Conservation (phyloP, 2,329 filamentous ascomycete species). For the Blastomyces gilchristii region DNA sequence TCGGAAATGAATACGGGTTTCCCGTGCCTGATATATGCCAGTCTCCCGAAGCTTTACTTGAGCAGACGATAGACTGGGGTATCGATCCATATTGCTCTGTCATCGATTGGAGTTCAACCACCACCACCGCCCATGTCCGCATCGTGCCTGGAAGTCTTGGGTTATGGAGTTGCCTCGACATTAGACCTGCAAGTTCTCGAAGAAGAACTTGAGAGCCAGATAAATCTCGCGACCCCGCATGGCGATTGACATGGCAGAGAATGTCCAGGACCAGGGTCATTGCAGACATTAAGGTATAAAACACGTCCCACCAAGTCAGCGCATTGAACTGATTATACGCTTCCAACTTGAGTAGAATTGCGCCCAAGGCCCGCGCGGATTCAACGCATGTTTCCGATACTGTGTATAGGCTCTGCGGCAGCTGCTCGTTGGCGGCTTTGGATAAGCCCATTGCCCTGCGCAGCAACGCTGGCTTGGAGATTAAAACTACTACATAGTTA, state of each 20-base stretch:
- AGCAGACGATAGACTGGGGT: neutral
- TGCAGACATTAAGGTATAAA: constrained; percentile 1
- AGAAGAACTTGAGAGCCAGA: neutral
- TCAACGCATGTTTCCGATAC: constrained; percentile 4
- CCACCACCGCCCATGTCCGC: neutral
- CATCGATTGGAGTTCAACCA: neutral
- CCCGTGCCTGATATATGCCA: neutral
- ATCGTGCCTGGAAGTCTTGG: neutral
- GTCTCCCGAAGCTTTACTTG: neutral
- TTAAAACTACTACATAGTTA: constrained; percentile 2
- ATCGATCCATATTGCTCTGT: neutral
- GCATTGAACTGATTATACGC: constrained; percentile 1
- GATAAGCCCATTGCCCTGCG: neutral
- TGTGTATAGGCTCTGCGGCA: neutral
- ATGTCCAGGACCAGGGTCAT: neutral
- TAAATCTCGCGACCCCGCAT: neutral
- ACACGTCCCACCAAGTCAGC: constrained; percentile 2
- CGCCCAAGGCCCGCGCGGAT: neutral
- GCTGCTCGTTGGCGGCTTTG: neutral
- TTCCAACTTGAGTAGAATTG: neutral
- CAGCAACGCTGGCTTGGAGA: neutral
- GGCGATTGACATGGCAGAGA: neutral
- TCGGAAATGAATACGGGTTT: neutral
- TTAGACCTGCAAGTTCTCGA: neutral
- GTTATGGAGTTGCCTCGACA: neutral